Evolutionary conservation across 345 rosid genomes (phyloP).

Genomic region (Ricinus communis): DNA sequence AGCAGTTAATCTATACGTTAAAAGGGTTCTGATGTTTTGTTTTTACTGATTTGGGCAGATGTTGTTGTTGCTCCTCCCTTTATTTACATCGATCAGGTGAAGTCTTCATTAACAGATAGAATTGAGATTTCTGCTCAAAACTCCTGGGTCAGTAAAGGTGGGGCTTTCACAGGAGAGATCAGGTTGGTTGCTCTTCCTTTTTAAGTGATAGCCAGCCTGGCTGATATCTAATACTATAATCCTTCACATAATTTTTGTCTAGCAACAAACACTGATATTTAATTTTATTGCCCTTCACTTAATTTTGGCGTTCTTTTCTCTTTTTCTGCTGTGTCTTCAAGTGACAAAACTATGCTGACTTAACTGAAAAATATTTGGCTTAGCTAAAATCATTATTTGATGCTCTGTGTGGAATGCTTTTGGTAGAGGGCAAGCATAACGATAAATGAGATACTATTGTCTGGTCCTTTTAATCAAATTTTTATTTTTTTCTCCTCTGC

Average conservation of each 20-base stretch:
- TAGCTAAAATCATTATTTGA: not conserved
- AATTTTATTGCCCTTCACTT: not conserved
- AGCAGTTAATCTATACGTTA: not conserved
- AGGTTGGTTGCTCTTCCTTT: slow-evolving; percentile 46
- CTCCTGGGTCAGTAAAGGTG: slow-evolving; percentile 97
- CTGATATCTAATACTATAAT: not conserved
- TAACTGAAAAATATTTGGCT: not conserved
- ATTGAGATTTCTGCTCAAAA: slow-evolving; percentile 89
- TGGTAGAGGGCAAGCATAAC: not conserved
- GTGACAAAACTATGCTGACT: not conserved
- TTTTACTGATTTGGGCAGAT: slow-evolving; percentile 47
- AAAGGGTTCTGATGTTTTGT: not conserved
- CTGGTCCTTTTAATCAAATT: not conserved
- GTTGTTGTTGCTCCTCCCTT: slow-evolving; percentile 97
- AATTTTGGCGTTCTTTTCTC: no score
- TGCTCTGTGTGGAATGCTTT: not conserved
- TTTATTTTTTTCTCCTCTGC: not conserved
- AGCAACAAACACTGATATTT: not conserved
- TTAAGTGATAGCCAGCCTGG: not conserved
- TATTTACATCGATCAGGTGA: slow-evolving; percentile 85
- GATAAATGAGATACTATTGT: not conserved
- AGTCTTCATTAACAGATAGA: slow-evolving; percentile 58
- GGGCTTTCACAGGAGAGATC: slow-evolving; percentile 99
- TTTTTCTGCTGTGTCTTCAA: not conserved
- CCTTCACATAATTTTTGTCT: not conserved